phyloP scores from a whole-genome alignment of 2,329 filamentous ascomycete species.

The Cladosporium sp. region DNA sequence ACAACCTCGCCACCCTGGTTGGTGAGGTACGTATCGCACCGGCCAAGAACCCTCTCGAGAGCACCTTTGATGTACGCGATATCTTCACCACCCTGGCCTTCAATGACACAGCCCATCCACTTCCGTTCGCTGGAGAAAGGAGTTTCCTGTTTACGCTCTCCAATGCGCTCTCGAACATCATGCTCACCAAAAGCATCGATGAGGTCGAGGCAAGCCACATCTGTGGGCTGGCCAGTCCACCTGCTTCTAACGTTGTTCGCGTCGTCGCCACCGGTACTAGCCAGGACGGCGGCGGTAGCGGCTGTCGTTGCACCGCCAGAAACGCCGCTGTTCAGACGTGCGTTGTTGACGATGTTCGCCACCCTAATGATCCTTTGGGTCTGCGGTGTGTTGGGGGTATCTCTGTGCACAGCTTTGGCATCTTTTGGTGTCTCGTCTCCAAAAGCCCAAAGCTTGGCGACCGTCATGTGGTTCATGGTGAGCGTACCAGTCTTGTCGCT shows the following conservation, averaged over 20 bases:
- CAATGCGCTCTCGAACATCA: conserved; percentile 80
- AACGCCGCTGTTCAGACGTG: conserved; percentile 64
- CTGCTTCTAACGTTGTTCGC: conserved; percentile 66
- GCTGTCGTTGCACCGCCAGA: conserved; percentile 56
- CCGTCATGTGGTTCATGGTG: conserved; percentile 97
- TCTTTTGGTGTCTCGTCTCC: conserved; percentile 48
- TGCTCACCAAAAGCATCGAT: conserved; percentile 87
- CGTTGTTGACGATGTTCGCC: conserved; percentile 95
- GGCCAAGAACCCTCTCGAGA: conserved; percentile 75
- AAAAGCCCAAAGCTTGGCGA: conserved; percentile 94
- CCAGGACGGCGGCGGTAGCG: conserved; percentile 71
- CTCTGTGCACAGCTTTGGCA: conserved; percentile 48
- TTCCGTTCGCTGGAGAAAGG: conserved; percentile 97
- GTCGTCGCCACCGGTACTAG: conserved; percentile 64
- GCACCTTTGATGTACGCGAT: conserved; percentile 95
- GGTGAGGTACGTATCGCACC: conserved; percentile 86
- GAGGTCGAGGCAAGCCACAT: conserved; percentile 93
- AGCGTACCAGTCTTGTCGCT: conserved; percentile 97
- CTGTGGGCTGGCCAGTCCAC: conserved; percentile 95
- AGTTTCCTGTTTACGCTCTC: conserved; percentile 74
- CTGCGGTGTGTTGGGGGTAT: conserved; percentile 60
- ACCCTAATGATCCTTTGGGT: conserved; percentile 78
- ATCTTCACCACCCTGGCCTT: conserved; percentile 57
- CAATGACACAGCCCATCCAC: conserved; percentile 95
- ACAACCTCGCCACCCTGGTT: conserved; percentile 80